Evolutionary conservation across 805 yeast species (phyloP), one percentile per base, ranked within the genome.

Genomic region (Ogataea trehaloabstinens): DNA sequence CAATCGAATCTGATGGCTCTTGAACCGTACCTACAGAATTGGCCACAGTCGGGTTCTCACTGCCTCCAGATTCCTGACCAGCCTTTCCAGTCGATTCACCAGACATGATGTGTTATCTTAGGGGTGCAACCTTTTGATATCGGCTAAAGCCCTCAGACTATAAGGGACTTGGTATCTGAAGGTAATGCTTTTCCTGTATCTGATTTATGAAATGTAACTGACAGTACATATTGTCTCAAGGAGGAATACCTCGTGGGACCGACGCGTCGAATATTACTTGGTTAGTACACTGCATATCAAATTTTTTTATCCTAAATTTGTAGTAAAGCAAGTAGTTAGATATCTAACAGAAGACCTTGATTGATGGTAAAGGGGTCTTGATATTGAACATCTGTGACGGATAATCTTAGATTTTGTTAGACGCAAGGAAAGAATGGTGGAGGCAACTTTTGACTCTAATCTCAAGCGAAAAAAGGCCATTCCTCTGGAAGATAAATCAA

Each of bases 401-500:
- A n/a, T n/a, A n/a, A n/a, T n/a, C n/a, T n/a, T n/a, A n/a, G n/a
- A n/a, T n/a, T n/a, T n/a, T n/a, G n/a, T n/a, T n/a, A n/a, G n/a
- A n/a, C n/a, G n/a, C n/a, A n/a, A n/a, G n/a, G n/a, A 22, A 12
- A 22, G 25, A 22, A 27, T 27, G 30, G 30, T 27, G 15, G 30
- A 27, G 13, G 16, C 30, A 8, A 27, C n/a, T 12, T 15, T 16
- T 7, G 17, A 11, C 17, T 27, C 15, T 15, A 15, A 7, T 16
- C 8, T 27, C 7, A 27, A 27, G 15, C 30, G 30, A 16, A 27
- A 7, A 12, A 27, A 27, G 17, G 8, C 30, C 17, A 7, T 16
- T 7, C 17, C 13, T 27, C 17, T n/a, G 7, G 22, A 13, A 28
- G 17, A 12, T 40, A 7, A 3, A 28, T 22, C 20, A 19, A 15